Evolutionary conservation across 768 basidiomycete genomes (phyloP), one percentile per base, ranked within the genome.

Genomic region (Tylopilus balloui): DNA sequence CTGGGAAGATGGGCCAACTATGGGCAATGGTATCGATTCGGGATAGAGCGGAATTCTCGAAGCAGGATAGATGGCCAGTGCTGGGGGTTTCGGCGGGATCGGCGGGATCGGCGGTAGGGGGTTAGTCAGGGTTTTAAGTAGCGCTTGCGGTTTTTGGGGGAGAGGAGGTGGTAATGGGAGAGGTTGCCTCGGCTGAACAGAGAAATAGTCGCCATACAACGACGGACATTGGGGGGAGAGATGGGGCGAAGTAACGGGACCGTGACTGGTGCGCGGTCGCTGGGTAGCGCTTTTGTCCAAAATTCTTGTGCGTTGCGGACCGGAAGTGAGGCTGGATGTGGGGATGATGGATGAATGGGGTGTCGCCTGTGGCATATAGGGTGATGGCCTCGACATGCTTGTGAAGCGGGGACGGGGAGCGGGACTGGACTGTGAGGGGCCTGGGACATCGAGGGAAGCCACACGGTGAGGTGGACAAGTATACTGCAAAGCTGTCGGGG

Each of bases 41-140:
- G 69, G 68, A 52, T 72, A 71, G 29, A 71, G 61, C 4, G 68
- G 63, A 13, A 64, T 57, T 32, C 68, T 60, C 17, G 55, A 54
- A 6, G 50, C 50, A 34, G 59, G 41, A 4, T 52, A 19, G 37
- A 53, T 40, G 41, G 51, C 37, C 25, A 52, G 37, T 15, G 58
- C 41, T 20, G 49, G 45, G 2, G 75, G 74, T 54, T 73, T 75
- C 3, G 74, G 69, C 6, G 74, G 74, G 29, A 73, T 42, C 8
- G 71, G 71, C 6, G 74, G 74, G 29, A 73, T 41, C 8, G 71
- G 71, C 10, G 77, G 75, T 3, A 66, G 63, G 0, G 60, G 40
- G 62, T 52, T 55, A 27, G 72, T 67, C n/a, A 64, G 69, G n/a
- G 61, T 54, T 61, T 60, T 51, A 31, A 63, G 37, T 0, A 66